Evolutionary conservation across 352 stramenopile species (phyloP), one percentile per base, ranked within the genome.

Genomic region (Globisporangium radiosum): DNA sequence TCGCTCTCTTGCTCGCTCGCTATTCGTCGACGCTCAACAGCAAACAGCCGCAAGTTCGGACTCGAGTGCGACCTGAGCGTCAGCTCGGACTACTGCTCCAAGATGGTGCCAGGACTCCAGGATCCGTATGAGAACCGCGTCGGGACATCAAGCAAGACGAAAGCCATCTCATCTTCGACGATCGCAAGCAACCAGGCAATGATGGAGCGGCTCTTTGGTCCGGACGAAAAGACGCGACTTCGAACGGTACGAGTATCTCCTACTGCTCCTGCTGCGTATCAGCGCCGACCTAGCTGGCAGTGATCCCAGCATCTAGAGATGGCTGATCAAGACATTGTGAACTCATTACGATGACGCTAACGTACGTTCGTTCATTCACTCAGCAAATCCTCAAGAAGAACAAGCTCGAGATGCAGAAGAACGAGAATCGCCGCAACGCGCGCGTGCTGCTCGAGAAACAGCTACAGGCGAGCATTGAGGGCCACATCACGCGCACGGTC

Each of bases 401-500:
- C 68, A 90, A 89, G 48, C 68, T 86, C 49, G 80, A 92, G 59
- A 54, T 86, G 1, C 78, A 88, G 58, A 92, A 92, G 54, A 80
- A 74, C 40, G 82, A 92, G 19, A 80, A 84, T 51, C 73, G 76
- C 19, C 75, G 79, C 38, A 92, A 96, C 54, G 74, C 83, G 36
- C 76, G 88, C 7, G 69, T 86, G 8, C 69, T 88, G 33, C 73
- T 94, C 47, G 87, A 96, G 60, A 91, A 93, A 42, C 84, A 92
- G 57, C 72, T 96, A n/a, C 83, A 95, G 56, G 78, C 77, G 1
- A 95, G 87, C 57, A 83, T 95, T 42, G 88, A 96, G 60, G 81
- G 86, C 10, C 85, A 96, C 65, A 86, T 95, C 61, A 94, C 85
- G 1, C 85, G 88, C 25, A 89, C 82, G 0, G 88, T 95, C 11